Conservation (phyloP, 2,329 filamentous ascomycete species). For the Cordyceps militaris region DNA sequence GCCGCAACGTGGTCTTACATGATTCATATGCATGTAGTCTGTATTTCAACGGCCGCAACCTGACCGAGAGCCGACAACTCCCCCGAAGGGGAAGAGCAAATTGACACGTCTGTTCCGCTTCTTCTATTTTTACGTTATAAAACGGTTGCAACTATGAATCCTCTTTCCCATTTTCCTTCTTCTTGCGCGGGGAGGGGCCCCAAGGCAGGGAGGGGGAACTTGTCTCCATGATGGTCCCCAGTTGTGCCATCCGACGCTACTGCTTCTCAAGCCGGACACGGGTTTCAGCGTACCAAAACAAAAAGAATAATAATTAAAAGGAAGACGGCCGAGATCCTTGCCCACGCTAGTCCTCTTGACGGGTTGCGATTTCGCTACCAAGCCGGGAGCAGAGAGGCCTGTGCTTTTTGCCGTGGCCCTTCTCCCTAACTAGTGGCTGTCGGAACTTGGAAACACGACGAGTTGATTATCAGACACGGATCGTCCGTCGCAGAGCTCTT, state of each 20-base stretch:
- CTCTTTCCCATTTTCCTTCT: neutral
- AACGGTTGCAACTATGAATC: neutral
- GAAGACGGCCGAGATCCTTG: neutral
- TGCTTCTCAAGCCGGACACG: neutral
- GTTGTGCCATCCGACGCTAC: neutral
- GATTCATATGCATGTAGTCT: too few relatives aligned
- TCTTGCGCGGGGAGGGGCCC: too few relatives aligned
- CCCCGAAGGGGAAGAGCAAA: too few relatives aligned
- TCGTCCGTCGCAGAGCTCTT: neutral
- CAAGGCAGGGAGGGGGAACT: neutral
- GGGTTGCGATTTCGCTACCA: slow-evolving; percentile 7
- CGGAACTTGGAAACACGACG: neutral
- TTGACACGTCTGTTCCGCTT: neutral
- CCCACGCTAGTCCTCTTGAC: neutral
- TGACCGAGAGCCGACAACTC: neutral
- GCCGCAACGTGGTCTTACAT: neutral
- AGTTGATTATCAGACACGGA: neutral
- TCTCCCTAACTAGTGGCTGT: too few relatives aligned
- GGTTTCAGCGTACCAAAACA: neutral
- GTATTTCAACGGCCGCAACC: neutral
- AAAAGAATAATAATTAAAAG: too few relatives aligned
- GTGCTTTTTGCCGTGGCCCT: slow-evolving; percentile 3
- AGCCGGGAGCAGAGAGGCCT: slow-evolving; percentile 1
- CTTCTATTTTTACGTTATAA: neutral
- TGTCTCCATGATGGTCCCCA: neutral